These are phyloP conservation scores for Solanum rostratum DNA, from an alignment of 257 asterid genomes.

Conservation along the genomic window DNA sequence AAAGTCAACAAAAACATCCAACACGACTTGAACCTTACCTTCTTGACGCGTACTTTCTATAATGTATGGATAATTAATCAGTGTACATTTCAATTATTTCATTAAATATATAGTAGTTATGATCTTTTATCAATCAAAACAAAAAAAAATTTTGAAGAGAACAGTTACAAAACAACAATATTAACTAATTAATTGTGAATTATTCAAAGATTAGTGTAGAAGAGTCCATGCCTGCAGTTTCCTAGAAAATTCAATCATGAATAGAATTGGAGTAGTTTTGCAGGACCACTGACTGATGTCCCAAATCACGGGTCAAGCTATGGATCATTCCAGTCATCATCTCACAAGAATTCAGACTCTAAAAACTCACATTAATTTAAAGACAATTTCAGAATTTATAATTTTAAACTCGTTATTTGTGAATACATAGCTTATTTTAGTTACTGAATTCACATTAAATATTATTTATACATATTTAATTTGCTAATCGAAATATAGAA, in stretches of 20 bases:
- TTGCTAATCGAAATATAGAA: too few species aligned
- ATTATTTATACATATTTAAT: neutral
- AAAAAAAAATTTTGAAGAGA: neutral
- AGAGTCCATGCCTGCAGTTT: neutral
- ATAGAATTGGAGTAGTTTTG: neutral
- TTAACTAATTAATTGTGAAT: neutral
- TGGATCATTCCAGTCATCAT: neutral
- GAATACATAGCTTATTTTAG: neutral
- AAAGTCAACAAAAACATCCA: too few species aligned
- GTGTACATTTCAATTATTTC: neutral
- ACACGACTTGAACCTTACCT: neutral
- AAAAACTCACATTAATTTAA: too few species aligned
- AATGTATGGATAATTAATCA: neutral
- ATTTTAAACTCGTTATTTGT: neutral
- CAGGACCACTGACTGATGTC: neutral
- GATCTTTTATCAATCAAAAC: neutral
- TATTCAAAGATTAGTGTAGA: neutral
- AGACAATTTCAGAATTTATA: neutral
- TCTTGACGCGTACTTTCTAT: neutral
- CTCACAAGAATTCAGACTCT: neutral
- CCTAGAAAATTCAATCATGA: neutral
- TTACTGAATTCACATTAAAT: neutral
- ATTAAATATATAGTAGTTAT: neutral
- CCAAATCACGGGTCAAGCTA: neutral
- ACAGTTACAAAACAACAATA: too few species aligned